These are phyloP conservation scores for Colletotrichum gloeosporioides DNA, from an alignment of 2,329 filamentous ascomycete genomes.

Conservation along the genomic window DNA sequence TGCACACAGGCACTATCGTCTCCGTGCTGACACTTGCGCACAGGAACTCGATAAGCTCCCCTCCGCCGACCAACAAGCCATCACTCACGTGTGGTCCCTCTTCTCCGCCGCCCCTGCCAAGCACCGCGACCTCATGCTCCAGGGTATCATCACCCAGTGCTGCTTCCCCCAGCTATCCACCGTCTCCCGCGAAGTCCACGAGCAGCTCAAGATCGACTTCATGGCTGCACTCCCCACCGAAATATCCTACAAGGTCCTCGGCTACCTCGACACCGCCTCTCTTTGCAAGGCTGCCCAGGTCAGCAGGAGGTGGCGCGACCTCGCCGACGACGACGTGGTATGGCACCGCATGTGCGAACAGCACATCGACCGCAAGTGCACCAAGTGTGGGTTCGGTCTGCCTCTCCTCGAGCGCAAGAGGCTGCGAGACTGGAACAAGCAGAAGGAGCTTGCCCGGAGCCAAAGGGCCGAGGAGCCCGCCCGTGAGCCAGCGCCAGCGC, in stretches of 20 bases:
- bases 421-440: constrained; percentile 83
- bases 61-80: constrained; percentile 88
- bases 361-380: constrained; percentile 92
- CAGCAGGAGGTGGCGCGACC: constrained; percentile 81
- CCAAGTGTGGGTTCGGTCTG: constrained; percentile 93
- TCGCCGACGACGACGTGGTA: constrained; percentile 97
- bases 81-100: constrained; percentile 96
- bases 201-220: constrained; percentile 98
- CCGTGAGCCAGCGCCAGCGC: not conserved
- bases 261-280: constrained; percentile 90
- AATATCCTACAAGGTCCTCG: constrained; percentile 91
- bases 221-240: constrained; percentile 86
- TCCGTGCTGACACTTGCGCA: constrained; percentile 28
- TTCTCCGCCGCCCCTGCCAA: constrained; percentile 95
- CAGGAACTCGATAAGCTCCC: constrained; percentile 84
- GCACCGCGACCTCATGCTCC: constrained; percentile 94
- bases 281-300: constrained; percentile 97
- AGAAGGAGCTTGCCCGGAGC: constrained; percentile 68
- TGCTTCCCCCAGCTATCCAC: constrained; percentile 97
- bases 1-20: not conserved
- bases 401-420: constrained; percentile 89
- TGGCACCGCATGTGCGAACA: constrained; percentile 96
- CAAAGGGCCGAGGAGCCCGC: constrained; percentile 23
- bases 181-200: constrained; percentile 87
- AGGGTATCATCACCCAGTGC: constrained; percentile 94